phyloP scores from a whole-genome alignment of 129 eudicot species.

The Chrysanthemum seticuspe region DNA sequence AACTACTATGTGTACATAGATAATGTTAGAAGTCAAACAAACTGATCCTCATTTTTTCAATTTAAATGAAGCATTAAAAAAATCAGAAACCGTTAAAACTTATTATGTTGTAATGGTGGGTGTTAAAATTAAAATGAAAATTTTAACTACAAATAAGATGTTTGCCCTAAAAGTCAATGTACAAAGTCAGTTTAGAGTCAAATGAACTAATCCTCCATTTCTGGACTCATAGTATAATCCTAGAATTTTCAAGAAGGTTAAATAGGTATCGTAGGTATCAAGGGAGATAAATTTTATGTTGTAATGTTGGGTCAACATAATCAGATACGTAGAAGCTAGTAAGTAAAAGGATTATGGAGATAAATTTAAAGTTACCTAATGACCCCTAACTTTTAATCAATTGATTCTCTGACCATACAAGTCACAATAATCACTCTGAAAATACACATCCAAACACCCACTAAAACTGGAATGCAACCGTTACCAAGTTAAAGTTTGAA shows the following conservation, averaged over 20 bases:
- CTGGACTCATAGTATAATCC: neutral
- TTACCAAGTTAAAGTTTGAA: neutral
- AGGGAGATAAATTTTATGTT: too few relatives aligned
- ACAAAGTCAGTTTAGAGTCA: slow-evolving; percentile 4
- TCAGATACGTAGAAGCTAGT: too few relatives aligned
- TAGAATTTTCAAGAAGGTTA: neutral
- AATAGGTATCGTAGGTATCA: neutral
- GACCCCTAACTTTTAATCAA: neutral
- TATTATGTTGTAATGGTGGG: neutral
- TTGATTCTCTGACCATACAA: neutral
- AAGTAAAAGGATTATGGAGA: neutral
- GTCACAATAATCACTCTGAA: neutral
- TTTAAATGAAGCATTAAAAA: neutral
- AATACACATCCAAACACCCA: neutral
- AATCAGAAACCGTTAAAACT: neutral
- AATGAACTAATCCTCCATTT: neutral
- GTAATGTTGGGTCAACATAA: too few relatives aligned
- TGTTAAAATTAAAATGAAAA: neutral
- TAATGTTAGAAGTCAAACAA: slow-evolving; percentile 7
- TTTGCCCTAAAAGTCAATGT: slow-evolving; percentile 1
- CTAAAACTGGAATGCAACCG: neutral
- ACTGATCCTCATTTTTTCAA: neutral
- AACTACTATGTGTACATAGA: neutral
- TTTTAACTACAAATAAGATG: neutral
- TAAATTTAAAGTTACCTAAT: neutral